phyloP scores from a whole-genome alignment of 2,329 filamentous ascomycete genomes.

The Aschersonia sp. region DNA sequence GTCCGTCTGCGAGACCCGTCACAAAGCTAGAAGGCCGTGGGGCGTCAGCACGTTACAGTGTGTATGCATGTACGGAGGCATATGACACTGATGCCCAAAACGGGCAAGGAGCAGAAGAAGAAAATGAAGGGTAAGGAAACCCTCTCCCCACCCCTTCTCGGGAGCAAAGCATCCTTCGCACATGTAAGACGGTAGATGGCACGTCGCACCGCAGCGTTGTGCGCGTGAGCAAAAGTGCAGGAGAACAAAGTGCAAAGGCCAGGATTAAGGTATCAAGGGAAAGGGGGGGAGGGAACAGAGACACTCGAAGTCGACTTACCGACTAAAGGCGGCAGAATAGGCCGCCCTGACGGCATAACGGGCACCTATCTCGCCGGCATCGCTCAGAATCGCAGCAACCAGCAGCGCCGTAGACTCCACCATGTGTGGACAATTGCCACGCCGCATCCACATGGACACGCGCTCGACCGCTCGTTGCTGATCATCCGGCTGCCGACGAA shows the following conservation, averaged over 20 bases:
- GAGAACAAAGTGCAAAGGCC: not conserved
- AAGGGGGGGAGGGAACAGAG: not conserved
- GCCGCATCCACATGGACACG: slow-evolving; percentile 56
- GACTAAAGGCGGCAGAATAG: slow-evolving; percentile 62
- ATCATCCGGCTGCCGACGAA: slow-evolving; percentile 8
- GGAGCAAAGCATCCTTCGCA: too few species aligned
- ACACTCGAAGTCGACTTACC: slow-evolving; percentile 30
- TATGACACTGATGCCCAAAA: not conserved
- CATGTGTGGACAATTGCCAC: slow-evolving; percentile 62
- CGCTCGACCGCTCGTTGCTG: slow-evolving; percentile 36
- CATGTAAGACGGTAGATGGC: too few species aligned
- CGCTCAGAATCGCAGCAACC: slow-evolving; percentile 52
- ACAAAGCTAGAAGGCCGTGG: slow-evolving; percentile 45
- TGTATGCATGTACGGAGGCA: not conserved
- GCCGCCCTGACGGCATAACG: slow-evolving; percentile 49
- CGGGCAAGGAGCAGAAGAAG: not conserved
- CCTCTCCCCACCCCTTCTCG: too few species aligned
- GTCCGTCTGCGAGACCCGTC: slow-evolving; percentile 63
- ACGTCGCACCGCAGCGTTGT: not conserved
- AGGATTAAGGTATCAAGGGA: not conserved
- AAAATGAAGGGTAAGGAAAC: not conserved
- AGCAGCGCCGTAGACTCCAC: slow-evolving; percentile 67
- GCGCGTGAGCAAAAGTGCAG: not conserved
- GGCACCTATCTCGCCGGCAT: slow-evolving; percentile 24
- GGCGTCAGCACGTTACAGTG: not conserved